Percentiles rank a stretch among this genome's conserved stretches.
Conservation (phyloP, 768 basidiomycete species). For the Boletus insuetus region DNA sequence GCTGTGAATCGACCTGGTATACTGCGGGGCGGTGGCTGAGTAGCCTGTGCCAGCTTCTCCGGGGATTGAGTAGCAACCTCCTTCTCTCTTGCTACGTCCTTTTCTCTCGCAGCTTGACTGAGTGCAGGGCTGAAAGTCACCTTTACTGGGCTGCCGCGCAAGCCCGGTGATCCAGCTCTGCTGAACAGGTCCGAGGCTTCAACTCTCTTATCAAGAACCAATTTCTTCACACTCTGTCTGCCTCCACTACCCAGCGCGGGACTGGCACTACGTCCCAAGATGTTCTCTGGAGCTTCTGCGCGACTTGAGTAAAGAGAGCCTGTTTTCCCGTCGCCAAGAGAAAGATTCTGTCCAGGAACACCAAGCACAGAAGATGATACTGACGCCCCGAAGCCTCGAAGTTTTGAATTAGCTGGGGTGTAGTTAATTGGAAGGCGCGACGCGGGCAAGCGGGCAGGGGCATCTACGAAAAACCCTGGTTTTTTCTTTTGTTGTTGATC, state of each 20-base stretch:
- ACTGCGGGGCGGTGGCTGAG: constrained; percentile 38
- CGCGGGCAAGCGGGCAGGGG: constrained; percentile 68
- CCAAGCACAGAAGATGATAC: constrained; percentile 38
- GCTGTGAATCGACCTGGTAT: constrained; percentile 42
- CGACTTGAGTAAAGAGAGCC: constrained; percentile 54
- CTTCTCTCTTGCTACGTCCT: constrained; percentile 50
- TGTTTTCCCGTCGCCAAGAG: constrained; percentile 54
- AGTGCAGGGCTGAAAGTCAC: constrained; percentile 74
- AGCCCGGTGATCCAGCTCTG: constrained; percentile 37
- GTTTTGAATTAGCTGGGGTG: constrained; percentile 57
- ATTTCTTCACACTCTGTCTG: constrained; percentile 87
- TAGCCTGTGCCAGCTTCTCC: constrained; percentile 16
- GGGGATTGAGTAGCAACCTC: constrained; percentile 28
- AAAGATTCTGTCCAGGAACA: constrained; percentile 32
- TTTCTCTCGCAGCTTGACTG: constrained; percentile 72
- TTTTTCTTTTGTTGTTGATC: constrained; percentile 74
- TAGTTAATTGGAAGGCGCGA: constrained; percentile 66
- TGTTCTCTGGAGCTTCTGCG: constrained; percentile 56
- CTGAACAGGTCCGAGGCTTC: constrained; percentile 72
- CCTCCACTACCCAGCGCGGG: constrained; percentile 66
- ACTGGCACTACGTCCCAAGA: constrained; percentile 54
- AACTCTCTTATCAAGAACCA: constrained; percentile 83
- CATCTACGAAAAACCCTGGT: constrained; percentile 70
- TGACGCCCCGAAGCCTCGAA: constrained; percentile 63
- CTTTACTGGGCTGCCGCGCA: constrained; percentile 37